Base-by-base conservation (phyloP, 2,329 filamentous ascomycete species). In the Monosporascus sp. region DNA sequence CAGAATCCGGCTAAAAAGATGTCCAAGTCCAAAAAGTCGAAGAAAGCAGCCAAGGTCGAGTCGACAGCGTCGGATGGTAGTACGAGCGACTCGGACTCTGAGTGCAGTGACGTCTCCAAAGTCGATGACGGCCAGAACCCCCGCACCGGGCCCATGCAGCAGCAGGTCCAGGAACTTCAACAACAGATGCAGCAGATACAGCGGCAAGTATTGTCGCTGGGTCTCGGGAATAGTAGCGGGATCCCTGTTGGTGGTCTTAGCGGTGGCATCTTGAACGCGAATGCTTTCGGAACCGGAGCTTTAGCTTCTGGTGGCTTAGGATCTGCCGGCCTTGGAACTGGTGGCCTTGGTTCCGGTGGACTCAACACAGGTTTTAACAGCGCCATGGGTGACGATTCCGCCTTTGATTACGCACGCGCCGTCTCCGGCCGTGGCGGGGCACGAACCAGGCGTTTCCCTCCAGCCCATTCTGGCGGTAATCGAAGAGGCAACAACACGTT, bases 21-120 rank as follows among this genome's bases (percentile, higher is more conserved):
- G 45, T n/a, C 48, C 17, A 55, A 58, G 47, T 37, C 47, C 48
- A 41, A 49, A 51, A 60, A 58, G 55, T 55, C 58, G 22, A 61
- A 58, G 57, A 61, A 59, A 56, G 48, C 20, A 45, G 47, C 53
- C 52, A 45, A 51, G 26, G 20, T 20, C 40, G 40, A 46, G 43
- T 11, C 22, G 37, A 49, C 18, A 43, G 18, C 40, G 17, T 46
- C 43, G 20, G 22, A 28, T 22, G 24, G 8, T 28, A n/a, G 11
- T 17, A 59, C 59, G 2, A 63, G 59, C 6, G 63, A 67, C n/a
- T 64, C 64, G 3, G 61, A 65, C 28, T 61, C 61, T 0, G 64
- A 61, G 7, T 63, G 56, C 7, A 59, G 58, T 3, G 63, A 64
- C 5, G 51, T 54, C 11, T 46, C 55, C 2, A 38, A 54, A 20